phyloP scores from a whole-genome alignment of 2,329 filamentous ascomycete species.

The Aspergillus novoparasiticus region DNA sequence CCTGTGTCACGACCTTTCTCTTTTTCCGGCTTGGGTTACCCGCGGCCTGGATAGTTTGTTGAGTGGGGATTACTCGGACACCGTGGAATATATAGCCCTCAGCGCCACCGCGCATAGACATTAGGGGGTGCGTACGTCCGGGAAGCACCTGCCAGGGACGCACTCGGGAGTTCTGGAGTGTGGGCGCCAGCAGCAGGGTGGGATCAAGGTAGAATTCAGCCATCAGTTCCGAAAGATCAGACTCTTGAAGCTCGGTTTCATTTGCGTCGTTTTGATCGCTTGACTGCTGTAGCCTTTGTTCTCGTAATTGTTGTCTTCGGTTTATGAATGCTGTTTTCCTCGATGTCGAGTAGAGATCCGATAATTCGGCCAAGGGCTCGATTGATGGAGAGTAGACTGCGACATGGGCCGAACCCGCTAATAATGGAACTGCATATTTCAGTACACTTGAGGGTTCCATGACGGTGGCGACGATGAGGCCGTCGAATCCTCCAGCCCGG shows the following conservation, averaged over 20 bases:
- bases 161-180: slow-evolving; percentile 77
- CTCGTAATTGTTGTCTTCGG: slow-evolving; percentile 33
- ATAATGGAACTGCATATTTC: slow-evolving; percentile 72
- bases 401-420: slow-evolving; percentile 80
- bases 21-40: slow-evolving; percentile 70
- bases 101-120: slow-evolving; percentile 84
- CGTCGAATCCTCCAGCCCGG: slow-evolving; percentile 75
- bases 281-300: slow-evolving; percentile 13
- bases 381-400: slow-evolving; percentile 82
- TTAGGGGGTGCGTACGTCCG: slow-evolving; percentile 86
- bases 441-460: slow-evolving; percentile 82
- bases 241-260: slow-evolving; percentile 32
- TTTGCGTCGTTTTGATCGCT: slow-evolving; percentile 5
- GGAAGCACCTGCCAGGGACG: slow-evolving; percentile 89
- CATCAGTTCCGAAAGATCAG: slow-evolving; percentile 29
- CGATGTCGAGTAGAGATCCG: slow-evolving; percentile 81
- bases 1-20: slow-evolving; percentile 58
- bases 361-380: slow-evolving; percentile 75
- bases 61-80: slow-evolving; percentile 75
- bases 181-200: slow-evolving; percentile 75
- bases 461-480: slow-evolving; percentile 76
- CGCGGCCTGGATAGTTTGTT: slow-evolving; percentile 78
- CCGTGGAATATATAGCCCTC: slow-evolving; percentile 91
- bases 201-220: slow-evolving; percentile 87
- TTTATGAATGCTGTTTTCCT: slow-evolving; percentile 72